Evolutionary conservation across 2,329 filamentous ascomycete species (phyloP), one percentile per base, ranked within the genome.

Genomic region (Neonectria ditissima): DNA sequence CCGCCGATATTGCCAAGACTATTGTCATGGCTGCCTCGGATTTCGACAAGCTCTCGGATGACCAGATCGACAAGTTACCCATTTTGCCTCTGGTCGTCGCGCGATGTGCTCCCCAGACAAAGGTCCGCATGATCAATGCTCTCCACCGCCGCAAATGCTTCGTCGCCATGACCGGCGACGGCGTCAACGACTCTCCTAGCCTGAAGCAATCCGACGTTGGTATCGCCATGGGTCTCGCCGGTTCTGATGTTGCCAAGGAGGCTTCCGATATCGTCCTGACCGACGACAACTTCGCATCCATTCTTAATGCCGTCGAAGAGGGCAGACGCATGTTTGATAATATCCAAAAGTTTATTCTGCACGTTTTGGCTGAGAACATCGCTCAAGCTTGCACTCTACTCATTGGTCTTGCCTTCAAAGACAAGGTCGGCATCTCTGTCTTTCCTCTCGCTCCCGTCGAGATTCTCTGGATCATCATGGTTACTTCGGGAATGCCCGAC

Each of bases 401-500:
- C 5, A 87, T 92, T 34, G 91, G 90, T 58, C 82, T 93, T 4
- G 87, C 81, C 0, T 92, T 93, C 80, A 92, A 92, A 78, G 91
- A 92, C 66, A 69, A 75, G 4, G 81, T 80, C 14, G 81, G 84
- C 1, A 78, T 91, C 24, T 92, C 90, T 0, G 89, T 92, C 5
- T 93, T 92, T 73, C 90, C 90, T 0, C 82, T 93, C 14, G 83
- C 89, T 0, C 91, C 91, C 0, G 88, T 93, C n/a, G 87, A 93
- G 69, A 91, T 93, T 66, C 82, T 93, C 44, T 93, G 90, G 91
- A 89, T 93, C 65, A 93, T 92, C 72, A 92, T 93, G 90, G 85
- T 93, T 59, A 93, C 91, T 0, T 92, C 89, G 32, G 88, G 87
- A 52, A 83, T 92, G 72, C 90, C 91, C 4, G 91, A 92, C 66